Evolutionary conservation across 2,329 filamentous ascomycete species (phyloP), one percentile per base, ranked within the genome.

Genomic region (Aureobasidium sp.): DNA sequence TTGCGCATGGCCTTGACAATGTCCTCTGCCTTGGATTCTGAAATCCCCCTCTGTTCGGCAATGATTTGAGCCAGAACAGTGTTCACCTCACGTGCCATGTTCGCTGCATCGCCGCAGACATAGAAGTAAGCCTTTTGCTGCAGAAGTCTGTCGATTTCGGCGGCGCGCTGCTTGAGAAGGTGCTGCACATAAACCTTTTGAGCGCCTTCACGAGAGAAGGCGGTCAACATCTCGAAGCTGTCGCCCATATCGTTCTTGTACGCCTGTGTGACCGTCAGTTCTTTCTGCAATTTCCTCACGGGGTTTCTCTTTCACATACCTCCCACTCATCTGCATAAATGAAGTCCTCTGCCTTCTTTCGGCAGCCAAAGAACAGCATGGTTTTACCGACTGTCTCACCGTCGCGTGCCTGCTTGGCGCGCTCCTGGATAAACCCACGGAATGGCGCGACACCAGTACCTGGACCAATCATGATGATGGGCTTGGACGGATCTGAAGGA

Each of bases 131-230:
- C 94, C 71, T 87, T 87, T 74, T 92, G 89, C 75, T 88, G 81
- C 10, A 99, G 81, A 1, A 99, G 84, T 66, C 93, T 86, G 76
- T 96, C 93, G 77, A 99, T 83, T 69, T 96, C 86, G 69, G 89
- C 83, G 63, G 89, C 86, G 55, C 86, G 82, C 75, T 97, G 90
- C 77, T 89, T 88, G 64, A 99, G 82, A 65, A 89, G 84, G 76
- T 99, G 91, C 77, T 99, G 94, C 27, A 99, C 94, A 72, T 99
- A 99, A 41, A 99, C 90, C 78, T 99, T 99, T 75, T 94, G 83
- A 47, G 86, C 75, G 0, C 84, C 81, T 63, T 97, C 90, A 67
- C 94, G 86, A n/a, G 94, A 99, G 77, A 99, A 99, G 45, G 94
- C 94, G 15, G 89, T 95, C 74, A 97, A 83, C 67, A 99, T 80